Evolutionary conservation across 2,329 filamentous ascomycete species (phyloP), one percentile per base, ranked within the genome.

Genomic region (Ophiognomonia clavigignenti-juglandacearum): DNA sequence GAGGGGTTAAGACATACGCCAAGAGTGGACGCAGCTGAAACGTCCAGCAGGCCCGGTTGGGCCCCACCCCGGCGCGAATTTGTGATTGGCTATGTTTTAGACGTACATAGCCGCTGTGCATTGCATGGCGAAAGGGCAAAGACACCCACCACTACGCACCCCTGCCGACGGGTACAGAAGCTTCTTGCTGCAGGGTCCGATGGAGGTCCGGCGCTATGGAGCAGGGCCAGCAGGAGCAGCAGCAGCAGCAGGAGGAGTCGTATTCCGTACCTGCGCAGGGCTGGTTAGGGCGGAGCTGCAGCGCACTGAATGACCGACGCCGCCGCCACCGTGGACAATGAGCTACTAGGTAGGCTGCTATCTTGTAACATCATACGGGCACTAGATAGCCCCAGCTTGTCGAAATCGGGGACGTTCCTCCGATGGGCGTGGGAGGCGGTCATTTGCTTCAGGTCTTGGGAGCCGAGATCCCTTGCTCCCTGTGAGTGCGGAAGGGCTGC

Each of bases 91-190:
- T 47, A 50, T 40, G 45, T 48, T 48, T 53, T 52, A 52, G 53
- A 51, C 57, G 59, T 58, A 63, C 57, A 58, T 63, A 62, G 59
- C 61, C 61, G 61, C 61, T 57, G 55, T 63, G 61, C 61, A 63
- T 61, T 52, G 58, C 53, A 53, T 54, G 48, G 49, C 53, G 39
- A 50, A 38, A n/a, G n/a, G 35, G 26, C 39, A 49, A 51, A 39
- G 49, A 32, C 27, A 27, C 37, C 47, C 39, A 39, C 31, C 27
- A 16, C 23, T 39, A n/a, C 29, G 29, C 39, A 26, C 41, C 46
- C 42, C 43, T 32, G n/a, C 20, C 45, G 39, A 45, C 37, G 40
- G 45, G 51, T 39, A 45, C 43, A 47, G 18, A 16, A 18, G 18
- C 27, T 36, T 43, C 45, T 18, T 36, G 34, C 50, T 52, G 50